Evolutionary conservation across 225 moss, liverwort and hornwort species (phyloP).

Genomic region (Anthoceros angustus): DNA sequence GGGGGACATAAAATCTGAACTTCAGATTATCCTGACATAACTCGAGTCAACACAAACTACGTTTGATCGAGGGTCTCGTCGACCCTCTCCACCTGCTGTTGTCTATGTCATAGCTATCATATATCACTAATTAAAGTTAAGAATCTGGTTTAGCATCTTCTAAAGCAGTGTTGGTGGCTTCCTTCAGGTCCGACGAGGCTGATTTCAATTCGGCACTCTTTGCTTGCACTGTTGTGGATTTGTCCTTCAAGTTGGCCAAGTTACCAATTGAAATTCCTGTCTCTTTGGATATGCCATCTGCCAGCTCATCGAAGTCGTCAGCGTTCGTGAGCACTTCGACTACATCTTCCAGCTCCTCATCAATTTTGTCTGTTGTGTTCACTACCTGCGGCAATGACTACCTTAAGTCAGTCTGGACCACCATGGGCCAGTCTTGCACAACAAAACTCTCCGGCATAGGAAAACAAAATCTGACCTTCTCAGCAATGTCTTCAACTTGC

Average conservation of each 20-base stretch:
- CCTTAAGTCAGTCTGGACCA: neutral
- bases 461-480: neutral
- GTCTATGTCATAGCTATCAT: too few species aligned
- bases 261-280: neutral
- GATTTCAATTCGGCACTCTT: neutral
- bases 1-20: too few species aligned
- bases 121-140: too few species aligned
- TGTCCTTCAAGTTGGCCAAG: neutral
- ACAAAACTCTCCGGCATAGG: neutral
- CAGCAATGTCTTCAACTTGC: neutral
- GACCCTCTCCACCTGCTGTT: too few species aligned
- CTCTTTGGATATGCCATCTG: neutral
- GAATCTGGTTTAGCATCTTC: neutral
- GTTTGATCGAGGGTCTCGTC: too few species aligned
- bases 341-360: neutral
- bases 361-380: neutral
- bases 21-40: too few species aligned
- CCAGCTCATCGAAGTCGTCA: neutral
- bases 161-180: neutral
- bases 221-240: neutral
- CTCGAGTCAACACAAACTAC: too few species aligned
- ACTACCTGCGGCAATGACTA: neutral
- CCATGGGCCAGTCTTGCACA: neutral
- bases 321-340: neutral
- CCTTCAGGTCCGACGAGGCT: neutral